Conservation (phyloP, 495 filamentous ascomycete species). For the Pyrenopolyporus hunteri region DNA sequence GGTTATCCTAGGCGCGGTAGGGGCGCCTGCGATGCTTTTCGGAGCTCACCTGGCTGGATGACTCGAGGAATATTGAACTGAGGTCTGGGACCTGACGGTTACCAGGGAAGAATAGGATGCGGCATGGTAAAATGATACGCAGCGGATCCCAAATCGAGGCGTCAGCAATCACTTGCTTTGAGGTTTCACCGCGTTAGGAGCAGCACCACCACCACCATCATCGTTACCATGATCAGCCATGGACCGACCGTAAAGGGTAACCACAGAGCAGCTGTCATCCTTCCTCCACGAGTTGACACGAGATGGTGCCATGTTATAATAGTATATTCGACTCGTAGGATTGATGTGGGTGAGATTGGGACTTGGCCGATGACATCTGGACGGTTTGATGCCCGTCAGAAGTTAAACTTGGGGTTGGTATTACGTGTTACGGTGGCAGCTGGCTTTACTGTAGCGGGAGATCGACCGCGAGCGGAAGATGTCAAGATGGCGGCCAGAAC, state of each 20-base stretch:
- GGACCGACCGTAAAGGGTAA: constrained; percentile 10
- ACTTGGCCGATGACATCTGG: constrained; percentile 1
- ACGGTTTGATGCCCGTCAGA: constrained; percentile 12
- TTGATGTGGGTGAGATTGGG: constrained; percentile 19
- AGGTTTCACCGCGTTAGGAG: constrained; percentile 27
- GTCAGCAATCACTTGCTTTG: constrained; percentile 23
- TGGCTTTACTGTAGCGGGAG: neutral
- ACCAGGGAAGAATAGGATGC: constrained; percentile 2
- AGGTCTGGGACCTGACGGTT: constrained; percentile 4
- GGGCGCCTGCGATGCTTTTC: neutral
- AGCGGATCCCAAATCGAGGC: constrained; percentile 7
- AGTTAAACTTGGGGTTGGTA: constrained; percentile 8
- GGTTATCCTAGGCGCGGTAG: neutral
- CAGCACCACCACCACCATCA: neutral
- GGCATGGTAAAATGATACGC: constrained; percentile 17
- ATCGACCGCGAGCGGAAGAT: constrained; percentile 5
- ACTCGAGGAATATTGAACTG: neutral
- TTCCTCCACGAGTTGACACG: neutral
- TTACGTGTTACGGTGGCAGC: constrained; percentile 1
- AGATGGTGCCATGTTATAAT: constrained; percentile 5
- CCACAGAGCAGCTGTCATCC: neutral
- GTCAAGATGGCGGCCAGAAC: constrained; percentile 2
- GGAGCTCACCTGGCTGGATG: neutral
- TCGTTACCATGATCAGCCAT: constrained; percentile 12
- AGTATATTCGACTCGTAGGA: constrained; percentile 3